Evolutionary conservation across 768 basidiomycete species (phyloP), one percentile per base, ranked within the genome.

Genomic region (Russula earlei): DNA sequence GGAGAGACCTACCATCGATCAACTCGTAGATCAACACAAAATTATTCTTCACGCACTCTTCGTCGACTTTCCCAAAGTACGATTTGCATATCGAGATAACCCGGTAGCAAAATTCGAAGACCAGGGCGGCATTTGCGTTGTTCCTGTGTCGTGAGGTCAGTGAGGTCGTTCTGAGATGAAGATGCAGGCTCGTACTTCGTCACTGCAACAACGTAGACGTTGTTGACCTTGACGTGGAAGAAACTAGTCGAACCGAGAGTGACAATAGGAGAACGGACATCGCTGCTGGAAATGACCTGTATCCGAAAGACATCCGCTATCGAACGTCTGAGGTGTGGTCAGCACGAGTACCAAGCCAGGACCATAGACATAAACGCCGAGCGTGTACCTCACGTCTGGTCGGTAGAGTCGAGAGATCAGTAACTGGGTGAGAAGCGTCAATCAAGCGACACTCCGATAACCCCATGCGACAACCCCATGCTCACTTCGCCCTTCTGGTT

Each of bases 271-370:
- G 94, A 94, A 60, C 94, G 81, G 27, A 97, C 91, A 67, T 97
- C 94, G 65, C 88, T 91, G 73, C 92, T 97, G 36, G 95, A 96
- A 49, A 99, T 87, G 67, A 99, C 96, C 69, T 99, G 96, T 69
- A 99, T 98, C 62, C 96, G 84, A 70, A 99, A 99, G 29, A 99
- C 93, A 67, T 96, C 94, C 37, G 94, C 90, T 62, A 96, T 95
- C 41, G 93, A 92, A 53, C 93, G 91, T 74, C 94, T 96, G 64
- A 40, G 46, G 27, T 11, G n/a, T 11, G 15, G n/a, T 33, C 25
- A 37, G 43, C 1, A 41, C 20, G 29, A 20, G 27, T 29, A 20
- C 55, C 17, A 40, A 14, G n/a, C 20, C 25, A 20, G 27, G 25
- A 20, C 55, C 17, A 40, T 11, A 15, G 20, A 15, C 5, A n/a